phyloP scores from a whole-genome alignment of 2,329 filamentous ascomycete genomes.

The Ceratocystis albifundus region DNA sequence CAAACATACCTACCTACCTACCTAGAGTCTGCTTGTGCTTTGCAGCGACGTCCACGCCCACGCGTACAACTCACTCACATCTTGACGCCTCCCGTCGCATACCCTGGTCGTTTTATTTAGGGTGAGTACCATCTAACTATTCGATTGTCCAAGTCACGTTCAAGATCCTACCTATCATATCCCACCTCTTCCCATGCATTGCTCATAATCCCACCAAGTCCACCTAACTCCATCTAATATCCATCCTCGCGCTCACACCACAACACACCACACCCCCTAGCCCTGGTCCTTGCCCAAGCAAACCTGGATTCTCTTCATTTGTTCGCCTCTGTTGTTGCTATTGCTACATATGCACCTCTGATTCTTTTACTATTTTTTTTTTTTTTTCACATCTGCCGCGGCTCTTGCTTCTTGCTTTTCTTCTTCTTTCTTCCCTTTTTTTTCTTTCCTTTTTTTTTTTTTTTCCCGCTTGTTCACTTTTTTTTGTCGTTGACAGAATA shows the following conservation, averaged over 20 bases:
- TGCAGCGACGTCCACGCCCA: background rate
- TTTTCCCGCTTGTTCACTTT: background rate
- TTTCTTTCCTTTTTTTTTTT: background rate
- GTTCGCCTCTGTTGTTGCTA: background rate
- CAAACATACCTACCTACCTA: no score
- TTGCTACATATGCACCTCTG: conserved; percentile 4
- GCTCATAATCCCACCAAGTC: background rate
- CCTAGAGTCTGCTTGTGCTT: background rate
- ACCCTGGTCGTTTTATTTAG: no score
- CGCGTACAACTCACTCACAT: background rate
- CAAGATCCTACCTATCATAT: background rate
- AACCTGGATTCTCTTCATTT: background rate
- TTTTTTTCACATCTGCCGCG: background rate
- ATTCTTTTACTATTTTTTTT: no score
- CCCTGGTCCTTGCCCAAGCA: background rate
- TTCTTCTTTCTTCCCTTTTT: background rate
- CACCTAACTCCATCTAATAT: background rate
- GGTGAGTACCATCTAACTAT: no score
- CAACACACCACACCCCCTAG: background rate
- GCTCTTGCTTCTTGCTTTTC: background rate
- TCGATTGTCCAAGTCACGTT: no score
- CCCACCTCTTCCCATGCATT: background rate
- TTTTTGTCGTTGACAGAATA: background rate
- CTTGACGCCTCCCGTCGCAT: background rate
- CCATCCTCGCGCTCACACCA: background rate